Percentiles rank a stretch among this genome's conserved stretches.
Conservation (phyloP, 768 basidiomycete genomes). For the Leucocoprinus leucothites region DNA sequence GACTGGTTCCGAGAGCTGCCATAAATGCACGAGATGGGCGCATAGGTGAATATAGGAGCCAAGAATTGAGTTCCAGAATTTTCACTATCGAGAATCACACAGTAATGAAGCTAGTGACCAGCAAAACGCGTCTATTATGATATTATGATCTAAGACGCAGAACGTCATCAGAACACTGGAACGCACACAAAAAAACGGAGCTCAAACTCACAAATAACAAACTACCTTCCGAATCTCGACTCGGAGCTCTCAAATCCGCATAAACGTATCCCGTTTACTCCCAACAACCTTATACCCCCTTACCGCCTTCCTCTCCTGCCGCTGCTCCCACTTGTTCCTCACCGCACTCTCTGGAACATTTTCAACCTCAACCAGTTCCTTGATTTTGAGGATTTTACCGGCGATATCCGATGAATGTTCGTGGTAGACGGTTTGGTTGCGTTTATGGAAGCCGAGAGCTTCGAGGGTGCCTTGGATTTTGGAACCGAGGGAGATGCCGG, state of each 20-base stretch:
- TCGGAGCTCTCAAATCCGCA: slow-evolving; percentile 26
- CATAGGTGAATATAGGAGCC: too few species aligned
- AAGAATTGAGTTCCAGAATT: too few species aligned
- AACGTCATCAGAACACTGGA: too few species aligned
- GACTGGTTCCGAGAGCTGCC: too few species aligned
- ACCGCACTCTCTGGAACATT: slow-evolving; percentile 74
- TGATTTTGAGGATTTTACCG: slow-evolving; percentile 83
- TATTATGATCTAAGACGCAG: too few species aligned
- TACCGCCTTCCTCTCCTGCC: slow-evolving; percentile 59
- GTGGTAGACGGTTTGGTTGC: slow-evolving; percentile 85
- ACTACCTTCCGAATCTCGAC: too few species aligned
- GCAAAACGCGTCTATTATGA: too few species aligned
- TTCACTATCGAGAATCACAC: too few species aligned
- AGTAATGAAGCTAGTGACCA: too few species aligned
- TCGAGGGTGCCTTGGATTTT: slow-evolving; percentile 70
- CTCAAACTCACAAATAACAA: too few species aligned
- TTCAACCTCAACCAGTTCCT: slow-evolving; percentile 86
- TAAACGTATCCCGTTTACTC: slow-evolving; percentile 27
- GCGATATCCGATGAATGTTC: slow-evolving; percentile 69
- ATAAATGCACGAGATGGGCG: too few species aligned
- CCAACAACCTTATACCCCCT: slow-evolving; percentile 66
- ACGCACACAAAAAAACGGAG: too few species aligned
- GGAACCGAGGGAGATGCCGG: slow-evolving; percentile 78
- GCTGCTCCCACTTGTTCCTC: slow-evolving; percentile 66
- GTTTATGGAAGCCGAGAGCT: slow-evolving; percentile 80